Evolutionary conservation across 192 early-diverging fungal genomes (phyloP), one percentile per base, ranked within the genome.

Genomic region (Podochytrium sp.): DNA sequence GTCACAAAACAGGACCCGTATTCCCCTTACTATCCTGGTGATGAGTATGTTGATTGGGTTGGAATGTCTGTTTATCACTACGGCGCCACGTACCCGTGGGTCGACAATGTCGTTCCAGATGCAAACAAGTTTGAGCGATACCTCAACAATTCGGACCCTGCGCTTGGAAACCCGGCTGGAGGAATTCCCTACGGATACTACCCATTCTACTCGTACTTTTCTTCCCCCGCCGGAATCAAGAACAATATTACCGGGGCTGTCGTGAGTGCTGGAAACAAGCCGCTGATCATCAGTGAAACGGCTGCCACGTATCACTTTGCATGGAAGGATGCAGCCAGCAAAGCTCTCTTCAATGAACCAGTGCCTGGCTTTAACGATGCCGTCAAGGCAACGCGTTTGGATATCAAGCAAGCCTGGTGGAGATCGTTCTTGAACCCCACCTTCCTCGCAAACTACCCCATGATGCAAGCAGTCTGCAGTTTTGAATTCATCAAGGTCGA

Each of bases 381-480:
- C 39, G 34, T 27, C n/a, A 42, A 51, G 10, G 27, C 38, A 18
- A 37, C 55, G 7, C 56, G 56, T 33, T 4, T 77, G 1, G 56
- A 25, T 33, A 65, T 76, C 61, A 76, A 76, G 33, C 47, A 74
- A 27, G 59, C 75, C 5, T 76, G 75, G 71, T 76, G 75, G 75
- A 58, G 35, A 16, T 10, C 52, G 18, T 52, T 76, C 41, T 27
- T 53, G 0, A 49, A 62, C 14, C 7, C 33, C 2, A 34, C 50
- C 16, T 55, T 72, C n/a, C 27, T 75, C 2, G 33, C 69, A 37
- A 41, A 30, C 53, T 76, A 67, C 61, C 75, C 75, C 16, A 34
- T 23, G 50, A 27, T 76, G 30, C 71, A 76, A 52, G 75, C 70
- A 10, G 60, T 76, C 3, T 14, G 60, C 61, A 37, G 25, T 12